A percentile compares a stretch with the other conserved stretches of the same genome.
Evolutionary conservation across 2,329 filamentous ascomycete species (phyloP).

Genomic region (Coniochaeta prunicola): DNA sequence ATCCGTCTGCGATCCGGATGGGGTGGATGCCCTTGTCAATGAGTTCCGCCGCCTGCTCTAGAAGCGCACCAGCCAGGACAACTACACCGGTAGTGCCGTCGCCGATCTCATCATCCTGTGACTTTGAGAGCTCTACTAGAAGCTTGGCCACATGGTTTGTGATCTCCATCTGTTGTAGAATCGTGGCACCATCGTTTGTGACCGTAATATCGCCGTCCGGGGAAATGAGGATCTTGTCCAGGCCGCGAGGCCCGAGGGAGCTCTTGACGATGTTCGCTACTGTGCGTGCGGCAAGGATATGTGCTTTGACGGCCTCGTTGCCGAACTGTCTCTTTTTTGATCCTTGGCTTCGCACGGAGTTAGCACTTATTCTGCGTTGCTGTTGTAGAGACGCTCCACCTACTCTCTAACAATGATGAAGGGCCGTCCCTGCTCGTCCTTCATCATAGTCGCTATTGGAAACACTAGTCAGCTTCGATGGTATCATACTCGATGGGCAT

Average conservation of each 20-base stretch:
- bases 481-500: background rate
- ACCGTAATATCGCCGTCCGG: conserved; percentile 98
- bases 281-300: conserved; percentile 93
- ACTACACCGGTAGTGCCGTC: conserved; percentile 98
- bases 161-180: conserved; percentile 97
- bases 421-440: conserved; percentile 93
- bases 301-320: conserved; percentile 94
- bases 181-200: conserved; percentile 97
- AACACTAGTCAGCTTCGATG: conserved; percentile 11
- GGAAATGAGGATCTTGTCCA: conserved; percentile 99
- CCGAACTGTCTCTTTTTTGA: conserved; percentile 97
- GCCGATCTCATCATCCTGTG: conserved; percentile 97
- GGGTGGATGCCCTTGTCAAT: conserved; percentile 99
- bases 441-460: conserved; percentile 62
- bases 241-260: conserved; percentile 86
- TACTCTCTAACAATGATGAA: conserved; percentile 99
- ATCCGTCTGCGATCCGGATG: conserved; percentile 96
- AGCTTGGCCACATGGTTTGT: conserved; percentile 97
- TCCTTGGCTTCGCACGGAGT: conserved; percentile 61
- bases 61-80: conserved; percentile 84
- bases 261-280: conserved; percentile 97
- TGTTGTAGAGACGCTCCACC: conserved; percentile 26
- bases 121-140: conserved; percentile 93
- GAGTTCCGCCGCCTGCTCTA: conserved; percentile 94
- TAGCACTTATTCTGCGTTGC: conserved; percentile 4